Evolutionary conservation across 2,329 filamentous ascomycete genomes (phyloP).

Genomic region (Neonectria ditissima): DNA sequence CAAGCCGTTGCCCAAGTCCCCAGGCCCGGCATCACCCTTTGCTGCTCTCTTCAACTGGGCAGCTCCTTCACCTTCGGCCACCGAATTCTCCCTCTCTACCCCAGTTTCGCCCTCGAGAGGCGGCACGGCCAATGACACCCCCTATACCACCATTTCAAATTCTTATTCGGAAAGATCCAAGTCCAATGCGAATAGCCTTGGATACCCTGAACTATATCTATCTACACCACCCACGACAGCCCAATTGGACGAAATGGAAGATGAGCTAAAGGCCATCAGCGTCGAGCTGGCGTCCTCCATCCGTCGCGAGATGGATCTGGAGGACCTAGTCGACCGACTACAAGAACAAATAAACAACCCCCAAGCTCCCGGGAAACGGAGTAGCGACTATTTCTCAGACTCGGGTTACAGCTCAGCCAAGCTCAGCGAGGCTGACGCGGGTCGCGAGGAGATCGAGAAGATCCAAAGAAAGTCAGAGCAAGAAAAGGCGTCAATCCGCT

Average conservation of each 20-base stretch:
- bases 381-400: constrained; percentile 98
- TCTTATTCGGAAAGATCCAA: constrained; percentile 52
- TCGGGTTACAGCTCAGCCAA: constrained; percentile 89
- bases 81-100: constrained; percentile 66
- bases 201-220: constrained; percentile 64
- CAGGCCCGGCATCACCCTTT: constrained; percentile 59
- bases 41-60: constrained; percentile 67
- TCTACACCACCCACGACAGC: constrained; percentile 61
- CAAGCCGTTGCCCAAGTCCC: constrained; percentile 68
- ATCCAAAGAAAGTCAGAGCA: constrained; percentile 88
- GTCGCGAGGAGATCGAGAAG: constrained; percentile 80
- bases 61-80: constrained; percentile 59
- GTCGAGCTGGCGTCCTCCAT: constrained; percentile 93
- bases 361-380: constrained; percentile 74
- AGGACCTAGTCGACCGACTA: constrained; percentile 90
- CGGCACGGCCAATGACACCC: constrained; percentile 49
- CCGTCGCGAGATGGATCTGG: constrained; percentile 93
- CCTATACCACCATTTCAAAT: constrained; percentile 41
- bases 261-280: constrained; percentile 93
- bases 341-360: constrained; percentile 79
- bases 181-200: constrained; percentile 59
- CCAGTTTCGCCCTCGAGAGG: constrained; percentile 60
- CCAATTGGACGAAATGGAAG: constrained; percentile 89
- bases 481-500: constrained; percentile 86
- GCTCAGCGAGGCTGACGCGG: constrained; percentile 74